These are phyloP conservation scores for Juncus inflexus DNA, from an alignment of 176 grass and related monocot genomes.

Conservation along the genomic window DNA sequence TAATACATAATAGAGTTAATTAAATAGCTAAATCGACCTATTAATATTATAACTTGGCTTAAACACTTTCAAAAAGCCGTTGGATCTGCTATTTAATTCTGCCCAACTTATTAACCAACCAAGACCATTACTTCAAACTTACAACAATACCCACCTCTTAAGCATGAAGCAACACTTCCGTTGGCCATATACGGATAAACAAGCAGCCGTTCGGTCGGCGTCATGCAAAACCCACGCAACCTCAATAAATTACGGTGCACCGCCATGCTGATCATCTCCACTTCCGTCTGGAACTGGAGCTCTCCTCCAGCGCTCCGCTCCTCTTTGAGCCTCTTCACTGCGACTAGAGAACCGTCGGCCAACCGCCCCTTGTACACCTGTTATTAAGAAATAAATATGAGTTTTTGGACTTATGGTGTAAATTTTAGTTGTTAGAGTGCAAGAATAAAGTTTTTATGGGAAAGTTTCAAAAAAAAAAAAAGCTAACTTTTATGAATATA, in stretches of 20 bases:
- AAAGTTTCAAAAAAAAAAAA: not conserved
- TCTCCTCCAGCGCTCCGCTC: conserved; percentile 54
- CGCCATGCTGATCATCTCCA: conserved; percentile 86
- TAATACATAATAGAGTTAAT: too few relatives aligned
- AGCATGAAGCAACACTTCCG: conserved; percentile 67
- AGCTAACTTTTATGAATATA: not conserved
- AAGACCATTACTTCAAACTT: not conserved
- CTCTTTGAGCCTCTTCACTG: conserved; percentile 72
- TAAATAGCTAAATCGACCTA: too few relatives aligned
- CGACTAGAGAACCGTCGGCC: conserved; percentile 64
- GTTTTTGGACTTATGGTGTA: not conserved
- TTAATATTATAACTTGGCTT: too few relatives aligned
- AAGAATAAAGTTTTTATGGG: not conserved
- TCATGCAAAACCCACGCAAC: conserved; percentile 86
- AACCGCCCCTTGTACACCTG: conserved; percentile 67
- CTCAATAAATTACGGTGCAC: conserved; percentile 67
- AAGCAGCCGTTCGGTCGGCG: conserved; percentile 53
- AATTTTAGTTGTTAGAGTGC: not conserved
- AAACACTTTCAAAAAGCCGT: too few relatives aligned
- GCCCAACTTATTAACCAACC: not conserved
- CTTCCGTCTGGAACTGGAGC: conserved; percentile 33
- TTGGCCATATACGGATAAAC: conserved; percentile 47
- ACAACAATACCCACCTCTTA: conserved; percentile 39
- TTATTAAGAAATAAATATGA: too few relatives aligned
- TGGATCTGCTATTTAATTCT: not conserved